Evolutionary conservation across 2,329 filamentous ascomycete species (phyloP), one percentile per base, ranked within the genome.

Genomic region (Diaporthe sp.): DNA sequence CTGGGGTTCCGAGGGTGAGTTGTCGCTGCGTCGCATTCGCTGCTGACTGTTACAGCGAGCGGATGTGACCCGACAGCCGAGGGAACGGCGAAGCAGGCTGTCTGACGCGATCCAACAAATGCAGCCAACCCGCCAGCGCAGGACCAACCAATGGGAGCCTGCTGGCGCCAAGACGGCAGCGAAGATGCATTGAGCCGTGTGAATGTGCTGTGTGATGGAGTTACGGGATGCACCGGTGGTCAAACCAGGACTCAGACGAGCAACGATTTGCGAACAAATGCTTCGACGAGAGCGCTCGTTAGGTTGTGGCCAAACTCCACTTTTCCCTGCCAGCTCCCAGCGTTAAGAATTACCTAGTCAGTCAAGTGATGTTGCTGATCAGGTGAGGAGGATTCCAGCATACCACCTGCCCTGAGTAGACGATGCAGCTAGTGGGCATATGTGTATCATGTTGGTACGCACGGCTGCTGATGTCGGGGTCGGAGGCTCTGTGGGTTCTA

Each of bases 151-250:
- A 55, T 55, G 65, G 49, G 34, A 55, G 34, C 7, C 28, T 28
- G n/a, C 65, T 39, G 46, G 31, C 42, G 65, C 65, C 65, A 70
- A 70, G 65, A 55, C 65, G 65, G 65, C 65, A 39, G 65, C 46
- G 28, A 13, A 39, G 65, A 68, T 28, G 65, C 65, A 70, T 70
- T 70, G 65, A 70, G 65, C 65, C 65, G 65, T 55, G 49, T n/a
- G 49, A 15, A 55, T 55, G 31, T 55, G 65, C 25, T 53, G 65
- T 42, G 46, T 53, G 65, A 68, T 39, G 65, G 65, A 28, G 44
- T 55, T 53, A 53, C 65, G 46, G 65, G 49, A 70, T 70, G 65
- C n/a, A 42, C 65, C 25, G 65, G 49, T 55, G 65, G 65, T 70
- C 65, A 55, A 70, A 55, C 46, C 46, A 70, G 25, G 46, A 42